These are phyloP conservation scores for Tuber indicum DNA, from an alignment of 495 filamentous ascomycete genomes.

Conservation along the genomic window DNA sequence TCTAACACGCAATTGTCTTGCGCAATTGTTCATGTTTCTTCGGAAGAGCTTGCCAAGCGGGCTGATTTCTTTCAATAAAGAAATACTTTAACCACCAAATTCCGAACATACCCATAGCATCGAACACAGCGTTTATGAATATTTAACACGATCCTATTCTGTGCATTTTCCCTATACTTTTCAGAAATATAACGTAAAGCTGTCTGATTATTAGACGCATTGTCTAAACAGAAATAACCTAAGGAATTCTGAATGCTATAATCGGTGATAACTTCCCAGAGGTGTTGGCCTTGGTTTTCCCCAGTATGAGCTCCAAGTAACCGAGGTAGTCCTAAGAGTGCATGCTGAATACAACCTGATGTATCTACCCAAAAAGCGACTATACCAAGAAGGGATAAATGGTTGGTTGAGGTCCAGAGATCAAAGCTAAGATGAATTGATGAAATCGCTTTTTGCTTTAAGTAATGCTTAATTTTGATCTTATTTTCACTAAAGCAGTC, in stretches of 20 bases:
- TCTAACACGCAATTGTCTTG: not conserved
- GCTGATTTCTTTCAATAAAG: not conserved
- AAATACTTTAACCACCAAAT: not conserved
- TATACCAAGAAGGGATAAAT: not conserved
- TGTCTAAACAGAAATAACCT: constrained; percentile 31
- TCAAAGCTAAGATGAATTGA: constrained; percentile 19
- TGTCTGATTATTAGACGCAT: constrained; percentile 19
- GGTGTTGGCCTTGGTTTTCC: constrained; percentile 19
- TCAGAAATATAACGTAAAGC: not conserved
- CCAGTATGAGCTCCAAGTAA: constrained; percentile 23
- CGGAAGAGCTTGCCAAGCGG: not conserved
- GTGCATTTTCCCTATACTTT: not conserved
- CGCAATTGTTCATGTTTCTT: not conserved
- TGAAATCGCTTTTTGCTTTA: not conserved
- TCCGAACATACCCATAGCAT: not conserved
- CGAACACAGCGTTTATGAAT: not conserved
- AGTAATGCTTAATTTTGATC: too few species aligned
- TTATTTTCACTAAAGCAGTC: too few species aligned
- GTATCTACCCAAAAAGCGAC: not conserved
- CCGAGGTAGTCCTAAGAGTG: constrained; percentile 4
- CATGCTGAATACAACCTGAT: not conserved
- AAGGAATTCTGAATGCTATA: constrained; percentile 18
- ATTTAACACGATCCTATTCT: not conserved
- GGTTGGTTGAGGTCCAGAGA: constrained; percentile 17
- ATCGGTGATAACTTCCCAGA: constrained; percentile 17